These are phyloP conservation scores for Fusarium citri DNA, from an alignment of 2,329 filamentous ascomycete species.

Conservation along the genomic window DNA sequence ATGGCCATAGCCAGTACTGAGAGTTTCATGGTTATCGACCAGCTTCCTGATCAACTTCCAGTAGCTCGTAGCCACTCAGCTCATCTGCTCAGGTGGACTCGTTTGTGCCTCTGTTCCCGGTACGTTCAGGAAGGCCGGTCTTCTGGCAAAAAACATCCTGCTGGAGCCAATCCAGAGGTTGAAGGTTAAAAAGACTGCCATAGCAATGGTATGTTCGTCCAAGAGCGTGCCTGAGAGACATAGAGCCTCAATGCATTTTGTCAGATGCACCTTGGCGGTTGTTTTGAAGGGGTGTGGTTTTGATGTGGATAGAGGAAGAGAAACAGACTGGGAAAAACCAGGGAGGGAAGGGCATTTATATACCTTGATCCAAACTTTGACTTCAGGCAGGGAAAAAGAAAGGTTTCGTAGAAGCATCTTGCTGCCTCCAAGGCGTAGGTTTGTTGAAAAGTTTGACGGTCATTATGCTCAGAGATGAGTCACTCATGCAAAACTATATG, in stretches of 20 bases:
- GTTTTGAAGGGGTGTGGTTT: not conserved
- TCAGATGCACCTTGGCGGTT: not conserved
- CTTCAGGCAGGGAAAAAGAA: rapidly evolving
- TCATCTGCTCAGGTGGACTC: not conserved
- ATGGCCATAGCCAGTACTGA: not conserved
- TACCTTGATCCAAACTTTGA: not conserved
- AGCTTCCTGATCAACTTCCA: not conserved
- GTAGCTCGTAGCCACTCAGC: not conserved
- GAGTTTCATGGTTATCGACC: not conserved
- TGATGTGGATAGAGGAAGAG: not conserved
- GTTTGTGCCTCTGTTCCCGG: not conserved
- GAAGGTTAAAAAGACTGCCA: not conserved
- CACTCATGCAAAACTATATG: not conserved
- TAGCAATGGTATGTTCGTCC: not conserved
- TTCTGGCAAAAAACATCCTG: not conserved
- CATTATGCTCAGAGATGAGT: not conserved
- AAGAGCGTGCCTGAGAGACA: not conserved
- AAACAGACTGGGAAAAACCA: not conserved
- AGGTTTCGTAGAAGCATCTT: not conserved
- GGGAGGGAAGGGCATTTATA: not conserved
- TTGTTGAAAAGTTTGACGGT: not conserved
- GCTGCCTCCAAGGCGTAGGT: rapidly evolving
- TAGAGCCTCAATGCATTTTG: not conserved
- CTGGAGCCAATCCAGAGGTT: not conserved
- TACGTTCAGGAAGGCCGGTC: too few relatives aligned